Conservation (phyloP, 257 asterid genomes). For the Catharanthus roseus region DNA sequence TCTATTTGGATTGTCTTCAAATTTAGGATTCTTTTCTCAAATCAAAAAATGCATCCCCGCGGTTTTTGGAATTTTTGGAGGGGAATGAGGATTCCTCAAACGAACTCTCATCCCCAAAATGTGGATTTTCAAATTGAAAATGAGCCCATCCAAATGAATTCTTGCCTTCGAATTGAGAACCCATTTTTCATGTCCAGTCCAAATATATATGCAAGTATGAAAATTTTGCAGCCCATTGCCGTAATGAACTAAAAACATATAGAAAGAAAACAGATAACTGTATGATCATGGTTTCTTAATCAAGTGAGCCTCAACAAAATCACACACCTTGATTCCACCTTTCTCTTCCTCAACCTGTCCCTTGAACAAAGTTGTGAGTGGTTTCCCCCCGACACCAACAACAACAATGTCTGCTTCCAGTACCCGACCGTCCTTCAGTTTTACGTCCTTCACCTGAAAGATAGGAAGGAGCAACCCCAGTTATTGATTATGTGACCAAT, state of each 20-base stretch:
- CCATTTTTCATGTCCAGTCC: too few species aligned
- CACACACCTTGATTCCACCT: constrained; percentile 85
- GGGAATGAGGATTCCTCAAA: too few species aligned
- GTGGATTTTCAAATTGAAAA: too few species aligned
- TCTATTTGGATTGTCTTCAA: too few species aligned
- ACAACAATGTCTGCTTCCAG: constrained; percentile 90
- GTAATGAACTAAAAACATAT: neutral
- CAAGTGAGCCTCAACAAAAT: constrained; percentile 5
- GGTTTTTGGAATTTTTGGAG: too few species aligned
- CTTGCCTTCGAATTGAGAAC: too few species aligned
- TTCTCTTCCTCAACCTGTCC: constrained; percentile 93
- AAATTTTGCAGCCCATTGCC: neutral
- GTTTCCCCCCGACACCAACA: constrained; percentile 92
- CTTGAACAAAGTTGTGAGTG: constrained; percentile 60
- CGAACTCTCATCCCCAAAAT: too few species aligned
- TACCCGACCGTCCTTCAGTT: constrained; percentile 90
- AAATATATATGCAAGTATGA: neutral
- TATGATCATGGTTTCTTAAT: neutral
- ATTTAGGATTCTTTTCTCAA: too few species aligned
- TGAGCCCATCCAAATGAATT: too few species aligned
- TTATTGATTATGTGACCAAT: constrained; percentile 9
- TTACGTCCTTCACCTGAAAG: constrained; percentile 72
- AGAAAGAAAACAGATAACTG: neutral
- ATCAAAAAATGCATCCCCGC: too few species aligned
- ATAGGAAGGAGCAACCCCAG: constrained; percentile 1